phyloP scores from a whole-genome alignment of 2,329 filamentous ascomycete species.

The Alternaria hordeiaustralica region DNA sequence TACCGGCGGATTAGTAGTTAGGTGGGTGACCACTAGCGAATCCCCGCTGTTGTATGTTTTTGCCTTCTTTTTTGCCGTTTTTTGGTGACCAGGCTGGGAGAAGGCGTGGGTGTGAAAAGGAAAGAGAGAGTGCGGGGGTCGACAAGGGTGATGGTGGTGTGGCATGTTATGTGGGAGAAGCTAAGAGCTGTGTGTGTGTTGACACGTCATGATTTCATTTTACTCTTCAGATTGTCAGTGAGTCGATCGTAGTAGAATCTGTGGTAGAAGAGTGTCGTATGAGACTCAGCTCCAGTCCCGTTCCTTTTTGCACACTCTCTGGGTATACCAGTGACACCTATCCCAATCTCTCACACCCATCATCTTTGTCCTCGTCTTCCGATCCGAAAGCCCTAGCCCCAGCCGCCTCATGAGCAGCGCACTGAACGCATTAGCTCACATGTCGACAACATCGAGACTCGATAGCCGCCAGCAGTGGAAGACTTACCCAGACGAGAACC shows the following conservation, averaged over 20 bases:
- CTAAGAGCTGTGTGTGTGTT: no score
- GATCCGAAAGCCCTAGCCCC: fast-evolving
- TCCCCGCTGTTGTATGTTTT: neutral
- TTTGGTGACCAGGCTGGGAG: neutral
- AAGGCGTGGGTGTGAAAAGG: neutral
- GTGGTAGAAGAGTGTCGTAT: neutral
- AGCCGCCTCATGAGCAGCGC: neutral
- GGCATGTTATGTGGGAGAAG: no score
- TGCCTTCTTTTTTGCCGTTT: neutral
- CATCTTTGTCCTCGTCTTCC: fast-evolving
- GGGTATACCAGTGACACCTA: neutral
- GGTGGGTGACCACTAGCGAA: neutral
- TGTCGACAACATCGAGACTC: neutral
- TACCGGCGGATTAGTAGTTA: neutral
- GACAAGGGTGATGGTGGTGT: neutral
- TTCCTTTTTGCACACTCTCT: neutral
- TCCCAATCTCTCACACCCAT: neutral
- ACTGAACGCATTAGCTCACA: neutral
- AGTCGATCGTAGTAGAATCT: fast-evolving
- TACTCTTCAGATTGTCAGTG: neutral
- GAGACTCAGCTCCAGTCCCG: neutral
- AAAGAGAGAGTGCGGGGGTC: neutral
- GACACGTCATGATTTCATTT: neutral
- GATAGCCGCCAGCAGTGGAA: neutral
- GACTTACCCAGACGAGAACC: neutral